Base-by-base conservation (phyloP, 345 rosid species). In the Eucalyptus globulus region DNA sequence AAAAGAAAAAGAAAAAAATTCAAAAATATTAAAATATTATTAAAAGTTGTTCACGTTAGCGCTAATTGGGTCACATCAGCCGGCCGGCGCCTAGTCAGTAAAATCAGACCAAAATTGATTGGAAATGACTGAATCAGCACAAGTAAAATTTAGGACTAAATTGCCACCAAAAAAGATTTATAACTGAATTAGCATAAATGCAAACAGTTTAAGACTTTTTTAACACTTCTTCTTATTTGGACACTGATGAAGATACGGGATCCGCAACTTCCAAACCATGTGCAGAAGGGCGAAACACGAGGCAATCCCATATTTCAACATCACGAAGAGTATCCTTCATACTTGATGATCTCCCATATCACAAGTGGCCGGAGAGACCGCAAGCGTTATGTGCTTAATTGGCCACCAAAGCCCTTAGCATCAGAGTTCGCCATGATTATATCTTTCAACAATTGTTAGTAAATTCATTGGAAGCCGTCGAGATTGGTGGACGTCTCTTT, bases 61-160 rank as follows among this genome's bases (percentile, higher is more conserved):
- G 17, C 0, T 0, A 7, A 50, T 50, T 6, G 3, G 3, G 17
- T 14, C 7, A 50, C 0, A 3, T 50, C 7, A 14, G 1, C 1
- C 7, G 1, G 17, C 17, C 1, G 17, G 3, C 0, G 7, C 3
- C 51, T 49, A 49, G 3, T 49, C 2, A 50, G 17, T 50, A 50
- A 50, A 50, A 50, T 50, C 53, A 1, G 3, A 50, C 0, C 17
- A 50, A 50, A 50, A 50, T 50, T 50, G 7, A 50, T 14, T 6
- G 7, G 53, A 50, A 50, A 50, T 1, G 53, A 14, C 7, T 14
- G 16, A 50, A 50, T 50, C 3, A 1, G 3, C 17, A 50, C 1
- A 50, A 14, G 3, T 50, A 50, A 50, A 50, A 14, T 14, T 50
- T 50, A 50, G 1, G 17, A 50, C 0, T 5, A 14, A 50, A 50